Percentiles rank a stretch among this genome's conserved stretches.
These are phyloP conservation scores for Phytophthora citrophthora DNA, from an alignment of 352 stramenopile genomes.

Conservation along the genomic window DNA sequence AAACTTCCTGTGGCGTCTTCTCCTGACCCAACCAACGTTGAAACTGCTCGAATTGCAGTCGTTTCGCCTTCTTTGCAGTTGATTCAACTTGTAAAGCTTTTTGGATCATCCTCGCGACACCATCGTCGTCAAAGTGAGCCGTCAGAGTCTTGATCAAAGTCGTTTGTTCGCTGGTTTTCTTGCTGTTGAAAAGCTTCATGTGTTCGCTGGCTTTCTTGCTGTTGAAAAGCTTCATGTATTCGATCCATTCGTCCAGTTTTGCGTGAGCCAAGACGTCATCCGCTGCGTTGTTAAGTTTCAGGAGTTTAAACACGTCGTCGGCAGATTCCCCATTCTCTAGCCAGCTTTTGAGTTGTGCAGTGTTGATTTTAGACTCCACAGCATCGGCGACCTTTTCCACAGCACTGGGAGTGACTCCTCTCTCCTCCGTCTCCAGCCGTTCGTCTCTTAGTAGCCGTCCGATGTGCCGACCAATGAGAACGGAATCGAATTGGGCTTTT, in stretches of 20 bases:
- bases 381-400: not conserved
- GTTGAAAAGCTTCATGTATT: slow-evolving; percentile 23
- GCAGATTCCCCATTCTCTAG: not conserved
- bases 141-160: slow-evolving; percentile 16
- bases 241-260: slow-evolving; percentile 5
- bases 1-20: not conserved
- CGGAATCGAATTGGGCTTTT: not conserved
- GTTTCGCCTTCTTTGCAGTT: not conserved
- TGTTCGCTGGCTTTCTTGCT: slow-evolving; percentile 2
- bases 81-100: slow-evolving; percentile 2
- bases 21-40: slow-evolving; percentile 1
- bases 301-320: slow-evolving; percentile 2
- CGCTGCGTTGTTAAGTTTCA: not conserved
- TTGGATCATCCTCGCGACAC: slow-evolving; percentile 13
- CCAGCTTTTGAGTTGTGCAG: not conserved
- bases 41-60: not conserved
- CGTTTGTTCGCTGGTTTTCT: slow-evolving; percentile 4
- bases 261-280: not conserved
- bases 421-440: not conserved
- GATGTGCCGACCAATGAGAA: not conserved
- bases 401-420: not conserved
- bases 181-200: slow-evolving; percentile 8
- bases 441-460: not conserved
- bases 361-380: not conserved
- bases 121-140: slow-evolving; percentile 2